Evolutionary conservation across 495 filamentous ascomycete species (phyloP).

Genomic region (Bryoglossum gracile): DNA sequence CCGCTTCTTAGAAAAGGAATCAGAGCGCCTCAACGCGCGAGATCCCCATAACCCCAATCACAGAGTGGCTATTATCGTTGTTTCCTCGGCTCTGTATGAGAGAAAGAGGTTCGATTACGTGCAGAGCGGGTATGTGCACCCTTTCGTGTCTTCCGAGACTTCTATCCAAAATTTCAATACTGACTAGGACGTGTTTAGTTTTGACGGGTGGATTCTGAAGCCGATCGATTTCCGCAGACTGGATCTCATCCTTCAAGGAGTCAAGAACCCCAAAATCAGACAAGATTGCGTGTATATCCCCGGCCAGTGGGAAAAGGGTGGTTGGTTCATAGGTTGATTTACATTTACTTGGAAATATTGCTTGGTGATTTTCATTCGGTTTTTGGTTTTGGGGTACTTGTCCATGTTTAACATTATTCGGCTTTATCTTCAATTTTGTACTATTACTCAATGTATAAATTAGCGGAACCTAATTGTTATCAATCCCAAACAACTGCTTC

Average conservation of each 20-base stretch:
- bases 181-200: slow-evolving; percentile 1
- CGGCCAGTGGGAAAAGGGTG: slow-evolving; percentile 65
- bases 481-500: too few species aligned
- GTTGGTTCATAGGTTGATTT: slow-evolving; percentile 48
- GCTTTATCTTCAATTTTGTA: too few species aligned
- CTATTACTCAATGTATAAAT: too few species aligned
- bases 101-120: slow-evolving; percentile 61
- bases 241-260: slow-evolving; percentile 49
- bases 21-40: too few species aligned
- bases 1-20: slow-evolving; percentile 53
- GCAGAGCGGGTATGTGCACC: slow-evolving; percentile 48
- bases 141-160: neutral
- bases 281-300: slow-evolving; percentile 45
- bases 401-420: too few species aligned
- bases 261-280: slow-evolving; percentile 40
- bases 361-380: too few species aligned
- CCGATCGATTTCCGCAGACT: slow-evolving; percentile 66
- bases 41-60: slow-evolving; percentile 21
- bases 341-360: too few species aligned
- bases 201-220: slow-evolving; percentile 65
- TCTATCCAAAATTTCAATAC: neutral
- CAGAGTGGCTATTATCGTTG: slow-evolving; percentile 79
- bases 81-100: slow-evolving; percentile 80
- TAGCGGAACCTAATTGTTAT: too few species aligned
- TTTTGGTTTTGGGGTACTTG: too few species aligned